Evolutionary conservation across 441 rosid species (phyloP), one percentile per base, ranked within the genome.

Genomic region (Theobroma grandiflorum): DNA sequence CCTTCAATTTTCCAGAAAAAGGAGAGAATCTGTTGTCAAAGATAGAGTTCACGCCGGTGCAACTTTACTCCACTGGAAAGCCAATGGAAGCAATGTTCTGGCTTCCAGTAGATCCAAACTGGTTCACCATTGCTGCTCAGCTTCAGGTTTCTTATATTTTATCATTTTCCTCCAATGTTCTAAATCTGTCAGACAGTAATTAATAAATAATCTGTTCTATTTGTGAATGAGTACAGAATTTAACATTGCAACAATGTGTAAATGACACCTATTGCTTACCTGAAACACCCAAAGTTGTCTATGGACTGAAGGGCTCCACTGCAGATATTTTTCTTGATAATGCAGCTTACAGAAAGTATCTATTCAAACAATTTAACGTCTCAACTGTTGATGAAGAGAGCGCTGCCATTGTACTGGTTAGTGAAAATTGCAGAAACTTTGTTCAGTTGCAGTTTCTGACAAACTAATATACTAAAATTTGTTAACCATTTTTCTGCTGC

Each of bases 371-470:
- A 53, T 78, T 86, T 33, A 68, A 72, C 66, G 80, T 84, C 70
- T 86, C 88, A 37, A 83, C 84, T 9, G 88, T 80, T 3, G 88
- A 86, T 78, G 83, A 83, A 80, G 88, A 86, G 68, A 83, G 83
- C 73, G 84, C 83, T 37, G 86, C 86, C 43, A 33, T 86, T 11
- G 83, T 84, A 6, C 66, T 77, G 86, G 88, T 86, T 2, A 53
- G 81, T 68, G 31, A 12, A 26, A 59, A 42, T 35, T 35, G 0
- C 4, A 14, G 1, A 42, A 12, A 49, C 18, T 33, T 57, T 8
- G 14, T 20, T 58, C 26, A 38, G 6, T 37, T 8, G 6, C 8
- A 15, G 18, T 57, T 67, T 8, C 2, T 67, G 40, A 10, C 5
- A n/a, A 7, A 11, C 52, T 14, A 0, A 4, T 14, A 4, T 50